Evolutionary conservation across 2,329 filamentous ascomycete species (phyloP), one percentile per base, ranked within the genome.

Genomic region (Rutstroemia sydowiana): DNA sequence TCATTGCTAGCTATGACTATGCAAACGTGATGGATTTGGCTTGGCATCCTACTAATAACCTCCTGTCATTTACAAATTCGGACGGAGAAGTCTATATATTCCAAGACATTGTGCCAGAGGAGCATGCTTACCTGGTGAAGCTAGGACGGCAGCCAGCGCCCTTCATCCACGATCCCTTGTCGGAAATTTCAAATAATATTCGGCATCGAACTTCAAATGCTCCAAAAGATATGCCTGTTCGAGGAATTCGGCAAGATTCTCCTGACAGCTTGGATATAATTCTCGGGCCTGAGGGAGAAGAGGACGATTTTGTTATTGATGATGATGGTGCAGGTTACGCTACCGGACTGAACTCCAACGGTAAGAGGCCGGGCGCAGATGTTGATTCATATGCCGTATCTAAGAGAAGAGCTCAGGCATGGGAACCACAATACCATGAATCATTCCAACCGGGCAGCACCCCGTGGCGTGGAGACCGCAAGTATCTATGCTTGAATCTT

Each of bases 31-130:
- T 93, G 59, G 88, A 91, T 57, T 75, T 98, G 53, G 79, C 82
- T 28, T 98, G 93, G 92, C 93, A 98, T 64, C 91, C 91, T 5
- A 85, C 78, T 1, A 84, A 90, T 57, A 98, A 98, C 61, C 80
- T 92, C 2, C 71, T 93, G 1, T 95, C 91, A 0, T 96, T 97
- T 63, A 95, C 92, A 0, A 97, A 89, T 34, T 87, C 85, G 1
- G 88, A 95, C 53, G 93, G 95, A 56, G 90, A 96, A 68, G 81
- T 97, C 11, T 97, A 89, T 66, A 97, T 97, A 51, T 87, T 91
- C 65, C 82, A 84, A 10, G 80, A 88, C 49, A 82, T 85, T 59
- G 70, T 87, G 3, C 72, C 78, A 2, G 72, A 77, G 21, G 79
- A 85, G 59, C 80, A 78, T 61, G 68, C 72, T 2, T 68, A 74